Conservation (phyloP, 768 basidiomycete genomes). For the Scleroderma bovista region DNA sequence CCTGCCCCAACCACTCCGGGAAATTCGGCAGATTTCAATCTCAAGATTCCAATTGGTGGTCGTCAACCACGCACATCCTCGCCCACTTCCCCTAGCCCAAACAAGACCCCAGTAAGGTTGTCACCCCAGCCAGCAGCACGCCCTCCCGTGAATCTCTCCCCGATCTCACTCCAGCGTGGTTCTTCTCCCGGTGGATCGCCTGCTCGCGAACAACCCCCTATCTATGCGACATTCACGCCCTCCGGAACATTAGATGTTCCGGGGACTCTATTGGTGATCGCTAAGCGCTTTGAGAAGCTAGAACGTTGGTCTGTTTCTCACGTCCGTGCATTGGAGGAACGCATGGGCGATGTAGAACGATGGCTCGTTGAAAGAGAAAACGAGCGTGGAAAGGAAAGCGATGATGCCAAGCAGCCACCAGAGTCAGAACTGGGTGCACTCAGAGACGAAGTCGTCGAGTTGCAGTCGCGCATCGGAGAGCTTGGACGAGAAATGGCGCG, state of each 20-base stretch:
- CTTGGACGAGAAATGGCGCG: slow-evolving; percentile 79
- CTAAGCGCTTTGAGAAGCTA: slow-evolving; percentile 77
- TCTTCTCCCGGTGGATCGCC: slow-evolving; percentile 34
- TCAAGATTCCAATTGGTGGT: slow-evolving; percentile 46
- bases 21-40: slow-evolving; percentile 47
- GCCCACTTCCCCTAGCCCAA: slow-evolving; percentile 62
- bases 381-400: slow-evolving; percentile 42
- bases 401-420: slow-evolving; percentile 22
- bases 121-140: slow-evolving; percentile 39
- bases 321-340: slow-evolving; percentile 82
- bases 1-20: slow-evolving; percentile 44
- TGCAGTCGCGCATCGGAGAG: slow-evolving; percentile 69
- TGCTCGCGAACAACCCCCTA: slow-evolving; percentile 51
- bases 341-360: slow-evolving; percentile 87
- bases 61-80: slow-evolving; percentile 45
- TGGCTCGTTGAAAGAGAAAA: slow-evolving; percentile 86
- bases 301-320: slow-evolving; percentile 89
- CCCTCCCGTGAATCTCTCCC: slow-evolving; percentile 43
- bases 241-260: slow-evolving; percentile 73
- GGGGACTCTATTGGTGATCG: slow-evolving; percentile 67
- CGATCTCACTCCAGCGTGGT: slow-evolving; percentile 55
- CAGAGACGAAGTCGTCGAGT: slow-evolving; percentile 64
- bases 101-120: slow-evolving; percentile 23
- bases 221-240: slow-evolving; percentile 70
- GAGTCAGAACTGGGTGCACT: slow-evolving; percentile 45